Evolutionary conservation across 345 rosid genomes (phyloP).

Genomic region (Brassica cretica): DNA sequence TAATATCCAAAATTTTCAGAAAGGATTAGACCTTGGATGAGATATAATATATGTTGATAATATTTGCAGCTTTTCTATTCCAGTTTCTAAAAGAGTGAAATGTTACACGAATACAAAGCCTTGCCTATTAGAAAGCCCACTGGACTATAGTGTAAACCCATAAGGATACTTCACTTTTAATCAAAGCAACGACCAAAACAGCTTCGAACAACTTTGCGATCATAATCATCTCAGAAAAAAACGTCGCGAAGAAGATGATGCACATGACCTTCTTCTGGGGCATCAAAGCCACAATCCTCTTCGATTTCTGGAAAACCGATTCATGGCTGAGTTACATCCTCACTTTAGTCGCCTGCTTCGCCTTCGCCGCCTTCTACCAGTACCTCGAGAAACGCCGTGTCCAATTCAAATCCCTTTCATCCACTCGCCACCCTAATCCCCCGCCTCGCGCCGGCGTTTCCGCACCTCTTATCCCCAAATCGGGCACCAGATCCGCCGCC

Average conservation of each 20-base stretch:
- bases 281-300: conserved; percentile 60
- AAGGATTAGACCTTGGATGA: neutral
- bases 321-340: conserved; percentile 63
- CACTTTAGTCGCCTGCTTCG: conserved; percentile 66
- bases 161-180: conserved; percentile 8
- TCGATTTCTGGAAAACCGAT: conserved; percentile 69
- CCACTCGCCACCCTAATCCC: conserved; percentile 17
- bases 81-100: neutral
- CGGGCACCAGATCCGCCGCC: conserved; percentile 40
- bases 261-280: conserved; percentile 97
- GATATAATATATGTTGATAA: neutral
- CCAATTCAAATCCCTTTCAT: conserved; percentile 43
- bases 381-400: conserved; percentile 62
- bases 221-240: too few species aligned
- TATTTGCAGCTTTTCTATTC: too few species aligned
- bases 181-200: conserved; percentile 17
- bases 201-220: neutral
- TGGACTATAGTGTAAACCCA: conserved; percentile 7
- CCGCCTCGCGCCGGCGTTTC: conserved; percentile 23
- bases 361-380: conserved; percentile 64
- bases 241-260: conserved; percentile 65
- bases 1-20: neutral
- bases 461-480: conserved; percentile 47
- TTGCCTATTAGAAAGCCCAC: conserved; percentile 11
- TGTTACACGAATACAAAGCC: neutral